Evolutionary conservation across 1,284 basidiomycete genomes (phyloP).

Genomic region (Malassezia caprae): DNA sequence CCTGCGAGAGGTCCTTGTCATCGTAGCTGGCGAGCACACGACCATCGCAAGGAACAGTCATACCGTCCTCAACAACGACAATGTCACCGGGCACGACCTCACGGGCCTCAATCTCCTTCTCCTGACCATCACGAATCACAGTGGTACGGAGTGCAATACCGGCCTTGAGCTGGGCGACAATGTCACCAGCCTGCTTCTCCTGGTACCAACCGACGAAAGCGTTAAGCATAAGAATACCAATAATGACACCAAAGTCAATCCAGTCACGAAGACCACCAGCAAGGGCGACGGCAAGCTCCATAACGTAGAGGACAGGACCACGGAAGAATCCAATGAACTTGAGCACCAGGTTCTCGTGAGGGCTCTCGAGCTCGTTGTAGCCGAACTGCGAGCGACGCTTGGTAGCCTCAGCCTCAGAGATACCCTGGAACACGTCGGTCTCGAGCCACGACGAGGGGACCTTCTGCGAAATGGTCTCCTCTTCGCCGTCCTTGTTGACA

Average conservation of each 20-base stretch:
- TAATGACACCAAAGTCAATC: constrained; percentile 55
- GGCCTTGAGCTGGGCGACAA: constrained; percentile 55
- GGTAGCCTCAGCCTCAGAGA: constrained; percentile 50
- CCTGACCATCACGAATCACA: constrained; percentile 52
- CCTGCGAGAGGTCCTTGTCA: constrained; percentile 45
- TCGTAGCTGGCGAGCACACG: constrained; percentile 53
- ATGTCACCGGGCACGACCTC: constrained; percentile 57
- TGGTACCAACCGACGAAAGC: constrained; percentile 57
- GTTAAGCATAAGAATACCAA: constrained; percentile 50
- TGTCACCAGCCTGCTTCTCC: constrained; percentile 55
- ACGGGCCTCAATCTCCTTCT: constrained; percentile 54
- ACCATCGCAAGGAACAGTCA: constrained; percentile 55
- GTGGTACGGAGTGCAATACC: constrained; percentile 54
- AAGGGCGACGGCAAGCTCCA: constrained; percentile 50
- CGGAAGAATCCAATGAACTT: constrained; percentile 51
- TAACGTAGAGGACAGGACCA: constrained; percentile 50
- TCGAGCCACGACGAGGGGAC: constrained; percentile 50
- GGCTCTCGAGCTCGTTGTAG: constrained; percentile 49
- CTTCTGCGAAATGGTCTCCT: constrained; percentile 41
- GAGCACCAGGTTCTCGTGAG: constrained; percentile 51
- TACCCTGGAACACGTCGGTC: constrained; percentile 52
- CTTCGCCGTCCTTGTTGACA: constrained; percentile 48
- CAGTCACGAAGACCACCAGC: constrained; percentile 50
- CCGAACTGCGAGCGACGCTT: constrained; percentile 46
- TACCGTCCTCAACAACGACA: constrained; percentile 51